Evolutionary conservation across 2,329 filamentous ascomycete species (phyloP), one percentile per base, ranked within the genome.

Genomic region (Aureobasidium namibiae): DNA sequence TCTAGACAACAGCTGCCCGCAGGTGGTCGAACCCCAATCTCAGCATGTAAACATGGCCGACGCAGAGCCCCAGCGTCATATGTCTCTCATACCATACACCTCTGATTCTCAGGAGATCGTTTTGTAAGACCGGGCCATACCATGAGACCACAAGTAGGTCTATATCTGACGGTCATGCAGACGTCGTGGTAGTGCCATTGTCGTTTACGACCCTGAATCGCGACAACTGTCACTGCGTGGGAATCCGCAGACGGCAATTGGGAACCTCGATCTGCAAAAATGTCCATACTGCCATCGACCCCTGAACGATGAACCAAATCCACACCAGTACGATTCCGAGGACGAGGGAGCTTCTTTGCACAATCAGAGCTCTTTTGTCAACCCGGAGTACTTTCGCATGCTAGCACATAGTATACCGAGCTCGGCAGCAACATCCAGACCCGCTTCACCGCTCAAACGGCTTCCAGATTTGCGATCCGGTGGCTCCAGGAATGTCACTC

Each of bases 321-420:
- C 41, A 11, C 54, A n/a, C 1, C 54, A 57, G 10, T 57, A 46
- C 39, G 42, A 57, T 39, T 39, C 66, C 5, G 67, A 68, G 41
- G 67, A 67, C 2, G 64, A 68, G 31, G 67, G 66, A 3, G 63
- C 70, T 53, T 67, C 72, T 62, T 57, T 71, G 61, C 65, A 69
- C 66, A 63, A 71, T 68, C 67, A 71, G 56, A 72, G 76, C 38
- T 81, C 86, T 60, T 97, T 92, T 70, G 88, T 96, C 66, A 87
- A 92, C 67, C 92, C 92, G 2, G 85, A 91, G 54, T 99, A 99
- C 77, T 99, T 99, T 74, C 90, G 90, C 67, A 92, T 97, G 88
- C 85, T 99, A 41, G 88, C 83, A 45, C 75, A 80, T 53, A 85
- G 80, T 65, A 74, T 76, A 54, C 79, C 79, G 58, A 75, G 68